Evolutionary conservation across 1,284 basidiomycete species (phyloP).

Genomic region (Ceratobasidium sp.): DNA sequence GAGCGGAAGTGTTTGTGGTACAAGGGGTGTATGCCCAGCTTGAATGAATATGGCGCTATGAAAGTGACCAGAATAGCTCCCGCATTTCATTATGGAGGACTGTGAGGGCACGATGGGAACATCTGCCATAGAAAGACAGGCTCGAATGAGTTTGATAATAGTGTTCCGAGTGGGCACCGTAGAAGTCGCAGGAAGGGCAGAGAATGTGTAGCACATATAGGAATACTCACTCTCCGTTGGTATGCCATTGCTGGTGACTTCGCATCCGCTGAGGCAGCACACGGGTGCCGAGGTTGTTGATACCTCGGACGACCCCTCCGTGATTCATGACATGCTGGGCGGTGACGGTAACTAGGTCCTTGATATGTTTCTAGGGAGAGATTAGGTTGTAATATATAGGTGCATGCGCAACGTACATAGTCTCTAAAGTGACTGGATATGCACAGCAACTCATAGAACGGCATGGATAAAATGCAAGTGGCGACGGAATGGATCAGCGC

Average conservation of each 20-base stretch:
- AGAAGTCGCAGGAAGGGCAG: no score
- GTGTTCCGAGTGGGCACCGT: no score
- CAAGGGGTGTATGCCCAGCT: constrained; percentile 18
- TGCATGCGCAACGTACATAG: constrained; percentile 59
- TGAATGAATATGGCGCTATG: no score
- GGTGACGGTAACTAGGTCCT: constrained; percentile 75
- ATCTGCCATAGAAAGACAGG: no score
- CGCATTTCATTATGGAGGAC: no score
- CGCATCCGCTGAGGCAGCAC: constrained; percentile 80
- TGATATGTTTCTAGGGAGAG: constrained; percentile 68
- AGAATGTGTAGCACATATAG: no score
- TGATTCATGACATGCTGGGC: constrained; percentile 76
- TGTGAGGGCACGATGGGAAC: no score
- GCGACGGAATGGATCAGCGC: background rate
- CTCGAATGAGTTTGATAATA: no score
- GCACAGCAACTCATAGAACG: constrained; percentile 81
- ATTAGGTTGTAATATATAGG: constrained; percentile 1
- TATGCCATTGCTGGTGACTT: constrained; percentile 68
- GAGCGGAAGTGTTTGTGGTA: background rate
- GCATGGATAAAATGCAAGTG: constrained; percentile 58
- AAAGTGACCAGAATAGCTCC: no score
- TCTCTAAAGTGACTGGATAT: constrained; percentile 74
- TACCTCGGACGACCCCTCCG: constrained; percentile 81
- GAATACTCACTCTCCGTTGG: constrained; percentile 73
- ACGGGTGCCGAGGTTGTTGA: constrained; percentile 77